These are phyloP conservation scores for grape (Vitis vinifera) DNA, from an alignment of 164 flowering plant species.

Conservation along the genomic window DNA sequence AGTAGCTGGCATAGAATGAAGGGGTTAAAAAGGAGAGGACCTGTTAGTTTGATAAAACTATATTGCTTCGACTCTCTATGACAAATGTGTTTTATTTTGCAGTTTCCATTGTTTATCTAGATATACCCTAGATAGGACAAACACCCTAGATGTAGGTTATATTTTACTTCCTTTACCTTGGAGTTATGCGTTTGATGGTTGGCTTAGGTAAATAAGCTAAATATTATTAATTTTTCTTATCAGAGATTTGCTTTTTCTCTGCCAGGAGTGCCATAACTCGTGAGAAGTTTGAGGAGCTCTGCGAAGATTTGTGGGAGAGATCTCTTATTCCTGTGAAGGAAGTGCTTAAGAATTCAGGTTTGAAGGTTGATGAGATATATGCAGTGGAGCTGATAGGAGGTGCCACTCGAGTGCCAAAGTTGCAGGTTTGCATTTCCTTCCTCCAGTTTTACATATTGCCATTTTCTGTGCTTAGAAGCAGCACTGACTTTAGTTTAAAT, in stretches of 20 bases:
- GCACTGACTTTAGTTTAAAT: not conserved
- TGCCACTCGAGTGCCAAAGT: slow-evolving; percentile 94
- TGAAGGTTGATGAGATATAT: slow-evolving; percentile 68
- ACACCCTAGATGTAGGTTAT: not conserved
- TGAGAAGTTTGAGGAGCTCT: slow-evolving; percentile 94
- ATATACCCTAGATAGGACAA: no score
- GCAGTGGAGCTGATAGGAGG: slow-evolving; percentile 98
- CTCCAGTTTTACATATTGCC: not conserved
- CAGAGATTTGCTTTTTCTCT: slow-evolving; percentile 1
- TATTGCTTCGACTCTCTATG: no score
- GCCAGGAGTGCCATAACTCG: slow-evolving; percentile 90
- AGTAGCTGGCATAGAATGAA: no score
- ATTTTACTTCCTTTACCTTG: not conserved
- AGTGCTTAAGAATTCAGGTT: slow-evolving; percentile 66
- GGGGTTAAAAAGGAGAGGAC: no score
- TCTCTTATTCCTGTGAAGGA: slow-evolving; percentile 82
- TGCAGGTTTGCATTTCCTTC: slow-evolving; percentile 61
- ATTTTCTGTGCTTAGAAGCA: not conserved
- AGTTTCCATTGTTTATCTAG: no score
- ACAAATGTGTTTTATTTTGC: no score
- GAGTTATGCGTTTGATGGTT: not conserved
- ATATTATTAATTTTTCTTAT: not conserved
- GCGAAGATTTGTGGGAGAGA: slow-evolving; percentile 91
- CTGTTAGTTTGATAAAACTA: no score
- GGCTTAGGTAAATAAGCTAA: not conserved